These are phyloP conservation scores for Remersonia thermophila DNA, from an alignment of 2,329 filamentous ascomycete species.

Conservation along the genomic window DNA sequence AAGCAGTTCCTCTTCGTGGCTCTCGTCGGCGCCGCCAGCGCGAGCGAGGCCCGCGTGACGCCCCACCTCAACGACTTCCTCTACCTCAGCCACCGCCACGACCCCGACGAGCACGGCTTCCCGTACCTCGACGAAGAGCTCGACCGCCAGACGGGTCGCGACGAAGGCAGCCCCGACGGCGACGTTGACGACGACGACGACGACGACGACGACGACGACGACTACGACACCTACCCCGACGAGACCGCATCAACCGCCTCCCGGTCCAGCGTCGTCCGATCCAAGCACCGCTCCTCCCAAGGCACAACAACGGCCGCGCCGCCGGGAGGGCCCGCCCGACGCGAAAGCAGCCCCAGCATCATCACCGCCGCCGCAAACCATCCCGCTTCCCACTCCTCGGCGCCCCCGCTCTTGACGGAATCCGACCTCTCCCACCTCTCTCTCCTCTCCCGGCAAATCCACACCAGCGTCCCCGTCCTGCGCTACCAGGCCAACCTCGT, in stretches of 20 bases:
- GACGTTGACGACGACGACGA: conserved; percentile 7
- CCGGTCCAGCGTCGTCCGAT: conserved; percentile 35
- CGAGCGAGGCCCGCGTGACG: conserved; percentile 32
- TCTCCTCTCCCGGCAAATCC: conserved; percentile 43
- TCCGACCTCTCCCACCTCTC: conserved; percentile 47
- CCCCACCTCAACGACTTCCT: conserved; percentile 67
- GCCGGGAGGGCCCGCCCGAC: no score
- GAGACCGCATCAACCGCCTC: conserved; percentile 25
- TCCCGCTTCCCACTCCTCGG: neutral
- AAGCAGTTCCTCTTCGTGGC: conserved; percentile 71
- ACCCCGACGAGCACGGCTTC: conserved; percentile 55
- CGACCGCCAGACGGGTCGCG: no score
- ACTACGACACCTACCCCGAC: conserved; percentile 9
- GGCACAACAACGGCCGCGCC: neutral
- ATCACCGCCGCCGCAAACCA: neutral
- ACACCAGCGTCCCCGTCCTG: conserved; percentile 61
- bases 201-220: conserved; percentile 14
- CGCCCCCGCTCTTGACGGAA: conserved; percentile 21
- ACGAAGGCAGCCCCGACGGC: conserved; percentile 14
- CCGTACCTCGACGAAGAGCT: conserved; percentile 57
- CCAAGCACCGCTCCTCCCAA: conserved; percentile 13
- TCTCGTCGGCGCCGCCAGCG: conserved; percentile 35
- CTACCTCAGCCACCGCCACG: conserved; percentile 79
- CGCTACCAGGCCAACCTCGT: conserved; percentile 82
- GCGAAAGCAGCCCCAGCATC: neutral